Base-by-base conservation (phyloP, 192 early-diverging fungal species). In the Diversispora epigaea region DNA sequence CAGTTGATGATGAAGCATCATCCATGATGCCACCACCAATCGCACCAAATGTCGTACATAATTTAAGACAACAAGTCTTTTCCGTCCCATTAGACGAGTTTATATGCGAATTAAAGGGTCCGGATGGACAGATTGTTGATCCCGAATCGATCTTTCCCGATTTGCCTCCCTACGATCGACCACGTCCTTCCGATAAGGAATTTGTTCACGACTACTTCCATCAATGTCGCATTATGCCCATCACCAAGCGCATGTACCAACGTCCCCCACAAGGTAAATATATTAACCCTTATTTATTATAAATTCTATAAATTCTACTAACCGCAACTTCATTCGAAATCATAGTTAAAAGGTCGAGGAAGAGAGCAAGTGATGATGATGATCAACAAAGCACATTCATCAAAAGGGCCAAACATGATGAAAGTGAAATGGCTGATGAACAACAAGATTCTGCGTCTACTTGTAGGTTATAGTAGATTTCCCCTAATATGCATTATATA, bases 141-240 rank as follows among this genome's bases (percentile, higher is more conserved):
- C 66, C 81, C 41, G 71, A 80, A 7, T 80, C 86, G 0, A 70
- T 86, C 14, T 86, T 88, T 60, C 79, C 83, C 1, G 86, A 88
- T 25, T 57, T 84, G 1, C 79, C 84, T 12, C 39, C 80, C 9
- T 88, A 88, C 72, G 81, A 76, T 44, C 86, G 88, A 50, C 87
- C 87, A 40, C 78, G 80, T 21, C 83, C 86, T 9, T 81, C 86
- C 10, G 82, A 83, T 21, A 80, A 82, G 44, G 86, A 88, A 57
- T 54, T 83, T 19, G 90, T 87, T 72, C 67, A 85, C 50, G 86
- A 88, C 41, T 86, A 89, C 57, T 75, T 81, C 8, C 86, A 91
- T 54, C 79, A 85, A 49, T 80, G 84, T 32, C 75, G 79, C 14
- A 83, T 93, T 6, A 78, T 88, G 10, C 82, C 86, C 21, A 72